Conservation (phyloP, 2,329 filamentous ascomycete species). For the Diaporthe sp. region DNA sequence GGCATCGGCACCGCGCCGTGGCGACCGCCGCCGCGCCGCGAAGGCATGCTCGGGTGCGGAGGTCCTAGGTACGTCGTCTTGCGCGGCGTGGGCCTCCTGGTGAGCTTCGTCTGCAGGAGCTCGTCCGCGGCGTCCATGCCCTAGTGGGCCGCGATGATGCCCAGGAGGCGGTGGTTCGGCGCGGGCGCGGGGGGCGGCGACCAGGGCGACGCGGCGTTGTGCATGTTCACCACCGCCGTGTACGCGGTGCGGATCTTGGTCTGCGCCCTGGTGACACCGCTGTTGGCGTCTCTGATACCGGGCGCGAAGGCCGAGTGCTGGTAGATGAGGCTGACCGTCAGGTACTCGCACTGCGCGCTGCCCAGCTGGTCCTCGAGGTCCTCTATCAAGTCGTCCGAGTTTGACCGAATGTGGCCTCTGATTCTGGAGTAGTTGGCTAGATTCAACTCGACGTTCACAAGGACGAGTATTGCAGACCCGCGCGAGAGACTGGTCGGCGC, state of each 20-base stretch:
- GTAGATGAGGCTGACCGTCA: constrained; percentile 67
- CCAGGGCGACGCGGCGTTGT: constrained; percentile 65
- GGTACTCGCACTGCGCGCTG: constrained; percentile 60
- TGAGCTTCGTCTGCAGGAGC: constrained; percentile 53
- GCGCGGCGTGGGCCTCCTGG: constrained; percentile 33
- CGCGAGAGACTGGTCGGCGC: constrained; percentile 59
- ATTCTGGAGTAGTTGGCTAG: constrained; percentile 31
- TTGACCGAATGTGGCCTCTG: constrained; percentile 51
- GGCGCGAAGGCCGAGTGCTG: constrained; percentile 67
- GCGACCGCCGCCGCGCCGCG: background rate
- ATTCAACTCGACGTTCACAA: constrained; percentile 61
- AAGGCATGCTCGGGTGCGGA: background rate
- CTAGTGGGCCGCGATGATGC: constrained; percentile 64
- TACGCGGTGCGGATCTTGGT: constrained; percentile 68
- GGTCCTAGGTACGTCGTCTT: constrained; percentile 38
- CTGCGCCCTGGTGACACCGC: constrained; percentile 55
- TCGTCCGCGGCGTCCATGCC: constrained; percentile 59
- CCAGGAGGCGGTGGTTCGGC: constrained; percentile 55
- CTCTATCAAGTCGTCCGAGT: constrained; percentile 69
- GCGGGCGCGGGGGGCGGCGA: constrained; percentile 57
- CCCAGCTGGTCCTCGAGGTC: constrained; percentile 71
- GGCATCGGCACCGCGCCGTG: constrained; percentile 2
- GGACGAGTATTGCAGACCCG: constrained; percentile 61
- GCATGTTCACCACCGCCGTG: constrained; percentile 63
- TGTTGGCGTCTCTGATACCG: background rate